Evolutionary conservation across 2,329 filamentous ascomycete genomes (phyloP), one percentile per base, ranked within the genome.

Genomic region (Zymoseptoria tritici): DNA sequence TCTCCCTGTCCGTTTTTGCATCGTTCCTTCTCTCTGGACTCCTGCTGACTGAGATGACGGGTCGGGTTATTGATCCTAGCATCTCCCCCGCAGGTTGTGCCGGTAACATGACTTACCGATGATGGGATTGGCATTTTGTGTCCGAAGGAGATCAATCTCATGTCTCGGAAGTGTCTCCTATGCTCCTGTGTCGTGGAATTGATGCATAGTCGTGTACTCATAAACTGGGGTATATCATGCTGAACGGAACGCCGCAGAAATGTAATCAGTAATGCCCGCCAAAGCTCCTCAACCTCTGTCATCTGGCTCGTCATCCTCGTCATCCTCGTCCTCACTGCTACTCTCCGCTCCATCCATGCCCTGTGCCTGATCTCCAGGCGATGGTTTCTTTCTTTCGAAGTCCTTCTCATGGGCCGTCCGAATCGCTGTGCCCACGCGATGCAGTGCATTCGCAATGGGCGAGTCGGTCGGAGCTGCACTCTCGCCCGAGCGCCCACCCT

Each of bases 341-440:
- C 58, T 60, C 26, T 60, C 58, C 13, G 55, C 31, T 9, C 54
- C 57, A n/a, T 55, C 57, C 49, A 22, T 49, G 21, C 16, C 42
- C 9, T 52, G 52, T 19, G 46, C 56, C 49, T 50, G 52, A 55
- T 57, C 58, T 19, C 50, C 58, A 8, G 55, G 49, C 19, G 29
- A 19, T 31, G 57, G 55, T 51, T 59, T 59, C 52, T 59, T 64
- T 26, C 56, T 56, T 5, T 55, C 58, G 26, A 62, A 64, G 31
- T 64, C 62, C 20, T 56, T 55, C 16, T 54, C 55, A 55, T 64
- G 62, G 21, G 60, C 62, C 16, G 54, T 56, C 31, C 62, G 56
- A 36, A 64, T 57, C 9, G 62, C 60, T 19, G 57, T 64, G 2
- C 60, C 62, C n/a, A 64, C 60, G 11, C 62, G 55, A 22, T 62